Percentiles rank a stretch among this genome's conserved stretches.
Conservation (phyloP, 2,329 filamentous ascomycete genomes). For the Pseudocercospora vitis region DNA sequence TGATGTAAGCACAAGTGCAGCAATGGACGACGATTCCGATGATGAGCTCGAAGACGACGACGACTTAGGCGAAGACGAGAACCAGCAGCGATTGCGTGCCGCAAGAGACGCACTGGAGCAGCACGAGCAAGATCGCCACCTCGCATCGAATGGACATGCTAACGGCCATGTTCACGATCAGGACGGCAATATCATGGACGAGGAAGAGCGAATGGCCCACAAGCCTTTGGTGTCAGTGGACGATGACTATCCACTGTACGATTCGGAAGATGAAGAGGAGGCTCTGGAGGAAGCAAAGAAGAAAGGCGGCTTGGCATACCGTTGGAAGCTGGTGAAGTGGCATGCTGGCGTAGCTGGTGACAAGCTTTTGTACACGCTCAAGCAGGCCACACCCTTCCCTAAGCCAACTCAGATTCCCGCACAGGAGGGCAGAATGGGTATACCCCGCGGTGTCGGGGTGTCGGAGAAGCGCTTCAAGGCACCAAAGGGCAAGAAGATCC, state of each 20-base stretch:
- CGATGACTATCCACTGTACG: conserved; percentile 83
- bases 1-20: conserved; percentile 73
- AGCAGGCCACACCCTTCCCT: conserved; percentile 39
- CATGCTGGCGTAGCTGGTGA: conserved; percentile 53
- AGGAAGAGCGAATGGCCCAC: conserved; percentile 78
- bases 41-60: conserved; percentile 59
- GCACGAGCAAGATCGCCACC: conserved; percentile 51
- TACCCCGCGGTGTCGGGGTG: conserved; percentile 42
- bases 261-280: conserved; percentile 76
- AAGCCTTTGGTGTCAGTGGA: conserved; percentile 54
- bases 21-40: conserved; percentile 73
- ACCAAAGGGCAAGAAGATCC: conserved; percentile 81
- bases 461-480: conserved; percentile 61
- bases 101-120: conserved; percentile 53
- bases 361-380: conserved; percentile 38
- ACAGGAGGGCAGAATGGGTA: conserved; percentile 44
- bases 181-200: conserved; percentile 58
- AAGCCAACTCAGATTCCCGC: conserved; percentile 47
- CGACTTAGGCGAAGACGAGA: conserved; percentile 46
- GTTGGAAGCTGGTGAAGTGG: conserved; percentile 52
- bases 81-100: conserved; percentile 50
- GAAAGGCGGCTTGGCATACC: conserved; percentile 75
- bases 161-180: neutral
- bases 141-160: conserved; percentile 42
- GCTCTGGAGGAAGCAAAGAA: conserved; percentile 74